Percentiles rank a stretch among this genome's conserved stretches.
phyloP scores from a whole-genome alignment of 2,329 filamentous ascomycete genomes.

The Ophiostoma montium region DNA sequence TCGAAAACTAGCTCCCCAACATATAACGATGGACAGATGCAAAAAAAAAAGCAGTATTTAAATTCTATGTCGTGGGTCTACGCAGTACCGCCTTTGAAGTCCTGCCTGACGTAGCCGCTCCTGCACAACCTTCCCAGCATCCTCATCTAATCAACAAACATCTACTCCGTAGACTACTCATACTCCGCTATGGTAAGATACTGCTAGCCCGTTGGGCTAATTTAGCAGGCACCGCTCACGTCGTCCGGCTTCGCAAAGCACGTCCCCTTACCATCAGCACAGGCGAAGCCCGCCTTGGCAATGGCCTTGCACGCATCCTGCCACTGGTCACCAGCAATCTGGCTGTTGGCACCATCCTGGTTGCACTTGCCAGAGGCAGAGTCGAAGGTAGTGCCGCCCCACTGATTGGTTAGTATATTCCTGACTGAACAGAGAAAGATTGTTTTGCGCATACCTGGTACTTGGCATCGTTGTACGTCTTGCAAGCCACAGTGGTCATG shows the following conservation, averaged over 20 bases:
- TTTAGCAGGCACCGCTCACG: neutral
- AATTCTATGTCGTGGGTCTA: too few species aligned
- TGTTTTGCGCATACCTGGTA: neutral
- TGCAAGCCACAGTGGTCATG: neutral
- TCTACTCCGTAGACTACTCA: too few species aligned
- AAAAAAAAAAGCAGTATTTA: too few species aligned
- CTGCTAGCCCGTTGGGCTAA: too few species aligned
- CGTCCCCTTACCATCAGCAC: neutral
- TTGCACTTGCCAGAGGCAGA: neutral
- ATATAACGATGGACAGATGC: too few species aligned
- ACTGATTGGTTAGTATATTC: neutral
- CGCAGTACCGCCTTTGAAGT: too few species aligned
- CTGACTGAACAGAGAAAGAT: neutral
- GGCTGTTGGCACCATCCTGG: neutral
- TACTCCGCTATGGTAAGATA: too few species aligned
- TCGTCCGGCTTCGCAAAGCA: neutral
- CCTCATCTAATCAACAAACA: too few species aligned
- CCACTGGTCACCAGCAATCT: neutral
- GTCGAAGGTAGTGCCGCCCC: neutral
- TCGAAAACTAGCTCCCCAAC: too few species aligned
- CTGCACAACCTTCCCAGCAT: too few species aligned
- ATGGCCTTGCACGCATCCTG: neutral
- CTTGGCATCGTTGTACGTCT: neutral
- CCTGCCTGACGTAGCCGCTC: too few species aligned
- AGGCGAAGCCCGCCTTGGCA: neutral